A percentile compares a stretch with the other conserved stretches of the same genome.
Conservation (phyloP, 805 yeast species). For the Candida montana region DNA sequence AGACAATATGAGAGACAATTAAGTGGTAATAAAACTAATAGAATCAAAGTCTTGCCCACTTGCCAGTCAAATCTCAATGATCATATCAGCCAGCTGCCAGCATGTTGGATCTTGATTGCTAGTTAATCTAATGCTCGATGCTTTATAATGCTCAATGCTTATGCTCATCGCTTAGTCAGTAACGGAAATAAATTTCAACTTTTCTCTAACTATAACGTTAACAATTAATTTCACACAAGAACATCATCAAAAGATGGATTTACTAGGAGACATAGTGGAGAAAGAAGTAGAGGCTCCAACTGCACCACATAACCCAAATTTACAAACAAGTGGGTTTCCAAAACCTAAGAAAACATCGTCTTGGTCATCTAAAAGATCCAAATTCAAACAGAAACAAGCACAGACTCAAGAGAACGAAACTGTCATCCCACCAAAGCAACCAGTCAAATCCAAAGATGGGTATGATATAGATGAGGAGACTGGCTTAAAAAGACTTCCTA, state of each 20-base stretch:
- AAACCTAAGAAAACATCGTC: slow-evolving; percentile 66
- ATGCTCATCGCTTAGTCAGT: slow-evolving; percentile 2
- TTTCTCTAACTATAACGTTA: too few relatives aligned
- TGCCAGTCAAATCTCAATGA: too few relatives aligned
- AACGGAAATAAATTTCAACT: too few relatives aligned
- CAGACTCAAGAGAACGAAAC: slow-evolving; percentile 52
- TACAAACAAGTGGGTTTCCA: slow-evolving; percentile 81
- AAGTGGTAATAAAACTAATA: too few relatives aligned
- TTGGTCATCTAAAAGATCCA: slow-evolving; percentile 65
- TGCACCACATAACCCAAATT: slow-evolving; percentile 57
- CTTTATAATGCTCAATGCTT: too few relatives aligned
- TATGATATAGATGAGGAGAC: slow-evolving; percentile 81
- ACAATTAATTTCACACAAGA: too few relatives aligned
- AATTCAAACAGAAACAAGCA: slow-evolving; percentile 93
- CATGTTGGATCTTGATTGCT: too few relatives aligned
- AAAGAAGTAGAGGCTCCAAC: slow-evolving; percentile 91
- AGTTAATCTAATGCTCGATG: too few relatives aligned
- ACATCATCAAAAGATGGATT: slow-evolving; percentile 53
- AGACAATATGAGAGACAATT: too few relatives aligned
- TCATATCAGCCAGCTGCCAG: too few relatives aligned
- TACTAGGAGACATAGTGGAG: slow-evolving; percentile 84
- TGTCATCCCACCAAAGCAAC: slow-evolving; percentile 28
- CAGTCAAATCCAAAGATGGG: slow-evolving; percentile 83
- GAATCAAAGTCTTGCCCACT: too few relatives aligned
- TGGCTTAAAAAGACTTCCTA: slow-evolving; percentile 76